Base-by-base conservation (phyloP, 192 early-diverging fungal genomes). In the Mortierella antarctica region DNA sequence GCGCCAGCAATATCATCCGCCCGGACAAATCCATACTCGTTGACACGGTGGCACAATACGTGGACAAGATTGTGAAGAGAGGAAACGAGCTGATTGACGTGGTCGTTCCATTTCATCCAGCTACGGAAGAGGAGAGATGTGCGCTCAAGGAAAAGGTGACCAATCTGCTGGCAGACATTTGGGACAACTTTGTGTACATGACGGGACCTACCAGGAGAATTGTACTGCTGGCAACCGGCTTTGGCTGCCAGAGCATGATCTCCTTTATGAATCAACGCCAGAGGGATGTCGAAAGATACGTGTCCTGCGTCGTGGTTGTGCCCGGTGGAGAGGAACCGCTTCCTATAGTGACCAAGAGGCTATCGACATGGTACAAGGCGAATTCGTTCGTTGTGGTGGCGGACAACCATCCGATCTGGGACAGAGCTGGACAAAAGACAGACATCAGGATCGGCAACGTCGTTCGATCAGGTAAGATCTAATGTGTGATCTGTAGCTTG, bases 201-300 rank as follows among this genome's bases (percentile, higher is more conserved):
- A 57, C 64, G 11, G 65, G 59, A 46, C 10, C 15, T 5, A 67
- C 80, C 8, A 57, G 71, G 9, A 31, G 74, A 12, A 74, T 85
- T 7, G 45, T 85, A 41, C 58, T 85, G 18, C 60, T 85, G 48
- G 84, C 63, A 1, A 62, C 75, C 13, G 80, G 84, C 13, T 71
- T 73, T 56, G 80, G 80, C 2, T 85, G 84, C 60, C 71, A 69
- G 1, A 70, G 74, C 45, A 45, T 85, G 75, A 55, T 71, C 0
- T 59, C 73, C 17, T 71, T 82, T 31, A 85, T 85, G 65, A 82
- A 78, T 46, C 72, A 82, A 18, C 66, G 84, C 39, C 80, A 84
- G 47, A 74, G 74, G 40, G 60, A 72, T n/a, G 71, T 84, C 17
- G 54, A 53, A 56, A 56, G 56, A 14, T 66, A 70, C 56, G 83